Percentiles rank a stretch among this genome's conserved stretches.
Evolutionary conservation across 306 rosid species (phyloP).

Genomic region (Vigna unguiculata): DNA sequence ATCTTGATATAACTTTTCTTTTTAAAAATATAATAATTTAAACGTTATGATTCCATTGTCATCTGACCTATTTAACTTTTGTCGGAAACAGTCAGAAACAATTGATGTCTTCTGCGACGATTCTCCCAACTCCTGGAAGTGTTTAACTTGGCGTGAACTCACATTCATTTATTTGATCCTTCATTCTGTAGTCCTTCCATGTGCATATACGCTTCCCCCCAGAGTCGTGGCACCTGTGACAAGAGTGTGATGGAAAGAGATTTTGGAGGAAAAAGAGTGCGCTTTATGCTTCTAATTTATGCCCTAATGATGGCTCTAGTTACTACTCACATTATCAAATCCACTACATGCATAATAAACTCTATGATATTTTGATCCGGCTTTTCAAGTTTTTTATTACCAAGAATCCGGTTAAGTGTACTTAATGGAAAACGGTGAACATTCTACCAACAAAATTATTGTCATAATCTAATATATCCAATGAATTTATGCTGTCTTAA

Average conservation of each 20-base stretch:
- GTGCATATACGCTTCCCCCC: neutral
- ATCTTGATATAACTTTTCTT: too few relatives aligned
- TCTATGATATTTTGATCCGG: neutral
- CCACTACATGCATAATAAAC: constrained; percentile 12
- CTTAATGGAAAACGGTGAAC: constrained; percentile 44
- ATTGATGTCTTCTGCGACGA: too few relatives aligned
- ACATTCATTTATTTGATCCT: too few relatives aligned
- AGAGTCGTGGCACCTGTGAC: too few relatives aligned
- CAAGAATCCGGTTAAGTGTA: constrained; percentile 41
- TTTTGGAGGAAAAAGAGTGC: constrained; percentile 25
- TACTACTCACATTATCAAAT: constrained; percentile 11
- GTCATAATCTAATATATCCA: constrained; percentile 42
- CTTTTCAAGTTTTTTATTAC: neutral
- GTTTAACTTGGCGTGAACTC: too few relatives aligned
- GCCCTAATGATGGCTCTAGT: constrained; percentile 35
- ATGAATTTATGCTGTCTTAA: constrained; percentile 40
- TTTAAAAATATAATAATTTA: too few relatives aligned
- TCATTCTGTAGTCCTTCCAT: too few relatives aligned
- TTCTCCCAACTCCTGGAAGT: too few relatives aligned
- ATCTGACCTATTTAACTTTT: too few relatives aligned
- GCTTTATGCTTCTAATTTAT: constrained; percentile 45
- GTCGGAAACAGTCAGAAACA: too few relatives aligned
- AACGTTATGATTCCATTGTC: too few relatives aligned
- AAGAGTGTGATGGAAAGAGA: neutral
- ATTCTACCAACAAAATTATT: constrained; percentile 56